These are phyloP conservation scores for Colletotrichum australisinense DNA, from an alignment of 2,329 filamentous ascomycete genomes.

Conservation along the genomic window DNA sequence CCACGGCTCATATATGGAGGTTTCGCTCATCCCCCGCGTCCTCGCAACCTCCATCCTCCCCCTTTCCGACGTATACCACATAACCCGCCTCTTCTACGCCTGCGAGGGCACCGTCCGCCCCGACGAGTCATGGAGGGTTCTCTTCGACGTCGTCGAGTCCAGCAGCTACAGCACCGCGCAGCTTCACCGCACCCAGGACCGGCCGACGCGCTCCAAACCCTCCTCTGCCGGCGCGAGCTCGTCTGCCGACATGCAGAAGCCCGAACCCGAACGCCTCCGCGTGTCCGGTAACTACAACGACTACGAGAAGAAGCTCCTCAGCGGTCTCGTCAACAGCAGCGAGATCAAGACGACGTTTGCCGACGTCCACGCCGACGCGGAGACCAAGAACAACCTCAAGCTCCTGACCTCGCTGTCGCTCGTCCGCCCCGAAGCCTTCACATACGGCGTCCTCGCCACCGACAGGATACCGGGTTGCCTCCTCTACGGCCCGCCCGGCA, in stretches of 20 bases:
- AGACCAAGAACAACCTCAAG: constrained; percentile 88
- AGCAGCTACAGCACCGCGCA: constrained; percentile 31
- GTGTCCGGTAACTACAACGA: constrained; percentile 66
- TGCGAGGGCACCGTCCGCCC: constrained; percentile 24
- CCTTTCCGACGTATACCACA: constrained; percentile 51
- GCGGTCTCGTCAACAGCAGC: constrained; percentile 83
- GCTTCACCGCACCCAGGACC: constrained; percentile 12
- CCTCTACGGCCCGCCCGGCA: constrained; percentile 88
- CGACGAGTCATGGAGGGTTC: constrained; percentile 24
- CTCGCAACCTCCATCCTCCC: constrained; percentile 46
- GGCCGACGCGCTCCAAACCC: constrained; percentile 32
- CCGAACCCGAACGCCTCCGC: constrained; percentile 34
- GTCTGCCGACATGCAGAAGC: constrained; percentile 14
- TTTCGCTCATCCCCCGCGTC: constrained; percentile 37
- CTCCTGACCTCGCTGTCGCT: constrained; percentile 90
- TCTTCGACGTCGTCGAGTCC: constrained; percentile 37
- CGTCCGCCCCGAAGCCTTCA: constrained; percentile 91
- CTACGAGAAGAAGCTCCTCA: constrained; percentile 85
- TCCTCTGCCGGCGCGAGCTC: constrained; percentile 32
- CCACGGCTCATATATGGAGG: constrained; percentile 28
- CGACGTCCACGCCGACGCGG: constrained; percentile 84
- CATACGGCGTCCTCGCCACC: constrained; percentile 90
- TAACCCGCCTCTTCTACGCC: constrained; percentile 43
- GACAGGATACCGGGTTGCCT: constrained; percentile 92
- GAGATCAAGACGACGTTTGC: constrained; percentile 89